Evolutionary conservation across 2,329 filamentous ascomycete genomes (phyloP).

Genomic region (Pezicula carpinea): DNA sequence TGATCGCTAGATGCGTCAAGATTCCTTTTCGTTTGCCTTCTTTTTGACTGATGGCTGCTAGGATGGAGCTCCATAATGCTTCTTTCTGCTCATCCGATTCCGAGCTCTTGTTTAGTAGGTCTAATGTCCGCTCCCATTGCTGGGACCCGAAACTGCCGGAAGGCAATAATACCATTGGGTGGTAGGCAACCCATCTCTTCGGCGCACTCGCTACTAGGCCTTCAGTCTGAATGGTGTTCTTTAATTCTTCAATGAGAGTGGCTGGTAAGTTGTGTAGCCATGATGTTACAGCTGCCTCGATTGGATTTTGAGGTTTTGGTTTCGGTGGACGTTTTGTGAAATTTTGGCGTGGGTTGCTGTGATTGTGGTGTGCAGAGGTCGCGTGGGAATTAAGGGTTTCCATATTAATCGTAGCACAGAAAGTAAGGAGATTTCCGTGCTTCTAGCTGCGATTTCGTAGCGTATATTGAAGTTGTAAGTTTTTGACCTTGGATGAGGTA

Average conservation of each 20-base stretch:
- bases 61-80: constrained; percentile 45
- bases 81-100: constrained; percentile 19
- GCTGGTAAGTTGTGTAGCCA: constrained; percentile 30
- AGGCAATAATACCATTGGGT: constrained; percentile 56
- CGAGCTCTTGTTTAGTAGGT: too few relatives aligned
- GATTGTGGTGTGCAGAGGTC: too few relatives aligned
- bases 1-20: constrained; percentile 55
- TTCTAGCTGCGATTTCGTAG: too few relatives aligned
- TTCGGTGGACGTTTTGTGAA: constrained; percentile 15
- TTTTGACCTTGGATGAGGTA: too few relatives aligned
- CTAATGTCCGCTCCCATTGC: too few relatives aligned
- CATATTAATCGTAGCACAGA: too few relatives aligned
- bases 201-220: constrained; percentile 30
- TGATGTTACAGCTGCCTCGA: constrained; percentile 30
- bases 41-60: constrained; percentile 38
- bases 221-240: constrained; percentile 12
- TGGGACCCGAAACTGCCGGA: constrained; percentile 51
- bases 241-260: constrained; percentile 1
- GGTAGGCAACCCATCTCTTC: constrained; percentile 56
- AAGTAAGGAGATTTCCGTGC: too few relatives aligned
- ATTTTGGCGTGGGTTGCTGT: too few relatives aligned
- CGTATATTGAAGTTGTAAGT: too few relatives aligned
- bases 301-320: constrained; percentile 31
- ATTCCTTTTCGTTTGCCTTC: constrained; percentile 31
- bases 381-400: too few relatives aligned